Percentiles rank a stretch among this genome's conserved stretches.
Conservation (phyloP, 1,284 basidiomycete genomes). For the Trichosporon ovoides region DNA sequence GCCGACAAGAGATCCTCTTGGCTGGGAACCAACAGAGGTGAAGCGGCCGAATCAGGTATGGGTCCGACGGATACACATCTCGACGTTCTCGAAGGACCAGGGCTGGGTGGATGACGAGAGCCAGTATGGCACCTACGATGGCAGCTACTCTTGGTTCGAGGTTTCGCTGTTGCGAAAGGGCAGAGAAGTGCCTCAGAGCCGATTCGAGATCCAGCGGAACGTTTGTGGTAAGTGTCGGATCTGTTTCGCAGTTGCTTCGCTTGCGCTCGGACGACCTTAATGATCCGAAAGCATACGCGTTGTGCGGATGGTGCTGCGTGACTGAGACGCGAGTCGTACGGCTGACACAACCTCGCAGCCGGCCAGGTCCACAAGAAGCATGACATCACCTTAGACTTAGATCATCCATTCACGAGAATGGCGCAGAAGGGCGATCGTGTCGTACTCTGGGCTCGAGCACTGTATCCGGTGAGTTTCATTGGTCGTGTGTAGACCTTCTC, state of each 20-base stretch:
- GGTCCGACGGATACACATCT: conserved; percentile 30
- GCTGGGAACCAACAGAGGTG: neutral
- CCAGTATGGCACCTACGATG: conserved; percentile 37
- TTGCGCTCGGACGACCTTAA: too few relatives aligned
- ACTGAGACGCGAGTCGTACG: neutral
- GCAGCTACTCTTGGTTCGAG: conserved; percentile 42
- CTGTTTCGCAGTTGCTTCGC: too few relatives aligned
- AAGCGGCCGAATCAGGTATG: conserved; percentile 11
- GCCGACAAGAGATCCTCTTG: neutral
- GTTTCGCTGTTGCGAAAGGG: conserved; percentile 33
- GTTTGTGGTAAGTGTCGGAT: conserved; percentile 34
- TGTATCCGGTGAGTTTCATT: conserved; percentile 32
- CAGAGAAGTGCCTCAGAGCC: conserved; percentile 28
- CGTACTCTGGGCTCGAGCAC: conserved; percentile 38
- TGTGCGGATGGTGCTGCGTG: too few relatives aligned
- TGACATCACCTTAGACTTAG: conserved; percentile 18
- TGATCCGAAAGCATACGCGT: neutral
- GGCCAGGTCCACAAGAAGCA: conserved; percentile 41
- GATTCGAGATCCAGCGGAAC: conserved; percentile 34
- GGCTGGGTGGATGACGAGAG: conserved; percentile 29
- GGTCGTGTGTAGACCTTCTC: too few relatives aligned
- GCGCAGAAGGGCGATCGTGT: conserved; percentile 35
- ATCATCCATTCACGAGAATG: conserved; percentile 26
- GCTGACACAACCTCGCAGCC: conserved; percentile 21
- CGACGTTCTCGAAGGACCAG: conserved; percentile 39